These are phyloP conservation scores for Talaromyces verruculosus DNA, from an alignment of 2,329 filamentous ascomycete genomes.

Conservation along the genomic window DNA sequence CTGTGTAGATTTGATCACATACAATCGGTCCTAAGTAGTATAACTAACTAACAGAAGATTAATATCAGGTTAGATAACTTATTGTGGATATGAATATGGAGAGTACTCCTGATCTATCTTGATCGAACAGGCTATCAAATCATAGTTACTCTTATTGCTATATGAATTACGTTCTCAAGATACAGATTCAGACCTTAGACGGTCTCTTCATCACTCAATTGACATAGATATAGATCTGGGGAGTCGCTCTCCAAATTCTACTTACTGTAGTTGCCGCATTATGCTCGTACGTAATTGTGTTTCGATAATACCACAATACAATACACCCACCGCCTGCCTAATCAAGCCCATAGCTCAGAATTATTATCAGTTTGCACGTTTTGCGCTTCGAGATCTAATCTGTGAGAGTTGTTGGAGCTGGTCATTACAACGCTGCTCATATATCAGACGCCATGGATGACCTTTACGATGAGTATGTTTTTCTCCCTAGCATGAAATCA, in stretches of 20 bases:
- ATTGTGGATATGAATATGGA: background rate
- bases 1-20: background rate
- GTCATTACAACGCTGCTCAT: background rate
- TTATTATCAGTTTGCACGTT: background rate
- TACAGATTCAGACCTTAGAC: background rate
- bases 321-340: conserved; percentile 17
- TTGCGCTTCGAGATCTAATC: conserved; percentile 1
- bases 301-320: background rate
- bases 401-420: conserved; percentile 8
- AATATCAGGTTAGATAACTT: background rate
- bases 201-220: too few relatives aligned
- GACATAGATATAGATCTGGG: too few relatives aligned
- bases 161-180: background rate
- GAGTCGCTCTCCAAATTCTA: too few relatives aligned
- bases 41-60: background rate
- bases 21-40: background rate
- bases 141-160: background rate
- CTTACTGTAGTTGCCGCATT: background rate
- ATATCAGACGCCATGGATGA: conserved; percentile 70
- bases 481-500: background rate
- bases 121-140: background rate
- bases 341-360: background rate
- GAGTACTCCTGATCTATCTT: background rate
- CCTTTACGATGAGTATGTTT: conserved; percentile 83
- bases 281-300: background rate